phyloP scores from a whole-genome alignment of 225 moss, liverwort and hornwort species.

The Marchantia paleacea region DNA sequence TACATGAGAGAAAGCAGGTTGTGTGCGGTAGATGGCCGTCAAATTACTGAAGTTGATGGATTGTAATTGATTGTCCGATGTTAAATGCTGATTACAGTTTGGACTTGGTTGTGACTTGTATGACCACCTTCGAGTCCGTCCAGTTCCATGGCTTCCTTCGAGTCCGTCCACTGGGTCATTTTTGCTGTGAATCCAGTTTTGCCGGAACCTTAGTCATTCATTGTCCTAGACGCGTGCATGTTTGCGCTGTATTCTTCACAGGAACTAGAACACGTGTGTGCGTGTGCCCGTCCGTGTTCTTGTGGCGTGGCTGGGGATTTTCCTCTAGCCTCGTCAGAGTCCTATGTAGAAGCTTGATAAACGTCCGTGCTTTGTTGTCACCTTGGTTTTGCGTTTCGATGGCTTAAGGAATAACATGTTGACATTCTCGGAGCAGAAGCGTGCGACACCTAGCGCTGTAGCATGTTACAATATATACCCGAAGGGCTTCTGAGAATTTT shows the following conservation, averaged over 20 bases:
- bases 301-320: background rate
- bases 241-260: background rate
- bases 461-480: too few relatives aligned
- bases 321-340: background rate
- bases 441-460: background rate
- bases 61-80: background rate
- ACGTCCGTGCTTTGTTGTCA: background rate
- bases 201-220: background rate
- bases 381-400: background rate
- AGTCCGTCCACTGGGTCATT: too few relatives aligned
- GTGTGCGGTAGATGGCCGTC: background rate
- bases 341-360: background rate
- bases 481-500: too few relatives aligned
- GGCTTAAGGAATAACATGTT: background rate
- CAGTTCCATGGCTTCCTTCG: background rate
- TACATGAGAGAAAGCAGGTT: background rate
- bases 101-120: conserved; percentile 1
- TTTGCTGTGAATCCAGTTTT: background rate
- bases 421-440: background rate
- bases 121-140: too few relatives aligned
- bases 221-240: background rate
- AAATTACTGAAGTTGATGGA: conserved; percentile 6
- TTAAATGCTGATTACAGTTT: conserved; percentile 4
- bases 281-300: background rate
- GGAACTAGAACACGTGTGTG: background rate